phyloP scores from a whole-genome alignment of 768 basidiomycete species.

The Phaeotremella fagi region DNA sequence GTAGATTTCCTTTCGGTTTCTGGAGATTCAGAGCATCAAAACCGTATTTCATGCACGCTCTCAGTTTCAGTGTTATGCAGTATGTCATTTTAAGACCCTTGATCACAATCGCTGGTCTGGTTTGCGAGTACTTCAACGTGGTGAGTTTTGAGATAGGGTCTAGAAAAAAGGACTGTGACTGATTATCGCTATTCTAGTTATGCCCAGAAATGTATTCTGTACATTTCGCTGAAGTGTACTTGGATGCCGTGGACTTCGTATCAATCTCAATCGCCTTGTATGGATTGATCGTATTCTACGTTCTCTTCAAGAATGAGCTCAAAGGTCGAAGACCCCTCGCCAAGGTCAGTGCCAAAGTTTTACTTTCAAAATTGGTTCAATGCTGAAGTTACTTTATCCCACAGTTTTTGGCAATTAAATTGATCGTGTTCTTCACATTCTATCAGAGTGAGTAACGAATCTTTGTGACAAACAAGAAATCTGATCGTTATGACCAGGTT shows the following conservation, averaged over 20 bases:
- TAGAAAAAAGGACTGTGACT: background rate
- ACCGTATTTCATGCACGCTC: slow-evolving; percentile 67
- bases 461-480: no score
- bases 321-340: slow-evolving; percentile 67
- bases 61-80: slow-evolving; percentile 80
- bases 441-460: slow-evolving; percentile 75
- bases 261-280: slow-evolving; percentile 87
- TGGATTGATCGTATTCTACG: slow-evolving; percentile 78
- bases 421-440: slow-evolving; percentile 76
- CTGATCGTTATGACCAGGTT: slow-evolving; percentile 1
- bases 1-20: slow-evolving; percentile 57
- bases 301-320: slow-evolving; percentile 74
- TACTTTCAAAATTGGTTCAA: no score
- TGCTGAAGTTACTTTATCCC: no score
- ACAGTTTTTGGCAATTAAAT: slow-evolving; percentile 71
- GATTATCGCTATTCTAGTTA: slow-evolving; percentile 6
- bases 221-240: slow-evolving; percentile 38
- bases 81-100: slow-evolving; percentile 70
- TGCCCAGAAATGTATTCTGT: slow-evolving; percentile 29
- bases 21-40: slow-evolving; percentile 55
- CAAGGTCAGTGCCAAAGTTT: slow-evolving; percentile 55
- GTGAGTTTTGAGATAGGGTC: slow-evolving; percentile 9
- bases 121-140: slow-evolving; percentile 65
- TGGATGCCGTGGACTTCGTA: slow-evolving; percentile 64
- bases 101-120: slow-evolving; percentile 69